phyloP scores from a whole-genome alignment of 257 asterid genomes.

The Nicotiana obtusifolia region DNA sequence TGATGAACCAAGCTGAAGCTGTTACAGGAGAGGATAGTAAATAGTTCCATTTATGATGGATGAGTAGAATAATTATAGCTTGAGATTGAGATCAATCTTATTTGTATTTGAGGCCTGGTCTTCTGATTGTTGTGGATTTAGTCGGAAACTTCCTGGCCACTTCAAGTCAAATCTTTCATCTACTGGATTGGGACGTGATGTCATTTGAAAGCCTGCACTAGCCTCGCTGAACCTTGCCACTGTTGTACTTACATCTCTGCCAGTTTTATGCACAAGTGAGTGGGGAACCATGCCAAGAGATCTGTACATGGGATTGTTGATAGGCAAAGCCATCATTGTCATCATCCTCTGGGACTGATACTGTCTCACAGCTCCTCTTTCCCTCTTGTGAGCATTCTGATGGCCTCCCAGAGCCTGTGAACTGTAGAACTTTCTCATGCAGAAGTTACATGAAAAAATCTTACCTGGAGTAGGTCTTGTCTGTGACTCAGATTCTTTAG shows the following conservation, averaged over 20 bases:
- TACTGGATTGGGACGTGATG: conserved; percentile 27
- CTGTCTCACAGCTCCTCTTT: conserved; percentile 69
- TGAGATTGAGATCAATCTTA: conserved; percentile 76
- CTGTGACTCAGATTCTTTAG: conserved; percentile 36
- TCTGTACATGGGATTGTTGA: conserved; percentile 52
- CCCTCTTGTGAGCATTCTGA: conserved; percentile 96
- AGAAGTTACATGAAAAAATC: conserved; percentile 88
- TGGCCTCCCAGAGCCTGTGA: conserved; percentile 98
- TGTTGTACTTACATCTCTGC: conserved; percentile 31
- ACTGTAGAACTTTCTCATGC: conserved; percentile 86
- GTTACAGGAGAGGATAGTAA: not conserved
- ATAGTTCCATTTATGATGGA: not conserved
- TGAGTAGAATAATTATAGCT: conserved; percentile 34
- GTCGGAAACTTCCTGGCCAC: conserved; percentile 93
- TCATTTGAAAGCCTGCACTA: conserved; percentile 32
- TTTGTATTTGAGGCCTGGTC: conserved; percentile 37
- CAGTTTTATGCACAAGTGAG: conserved; percentile 59
- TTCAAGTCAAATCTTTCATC: conserved; percentile 35
- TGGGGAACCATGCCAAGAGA: conserved; percentile 78
- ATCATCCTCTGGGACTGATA: conserved; percentile 61
- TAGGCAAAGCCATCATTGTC: conserved; percentile 46
- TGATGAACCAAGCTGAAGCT: conserved; percentile 11
- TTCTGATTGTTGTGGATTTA: conserved; percentile 38
- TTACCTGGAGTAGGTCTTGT: conserved; percentile 41
- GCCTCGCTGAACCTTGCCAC: conserved; percentile 40